Base-by-base conservation (phyloP, 2,329 filamentous ascomycete species). In the Periconia sp. region DNA sequence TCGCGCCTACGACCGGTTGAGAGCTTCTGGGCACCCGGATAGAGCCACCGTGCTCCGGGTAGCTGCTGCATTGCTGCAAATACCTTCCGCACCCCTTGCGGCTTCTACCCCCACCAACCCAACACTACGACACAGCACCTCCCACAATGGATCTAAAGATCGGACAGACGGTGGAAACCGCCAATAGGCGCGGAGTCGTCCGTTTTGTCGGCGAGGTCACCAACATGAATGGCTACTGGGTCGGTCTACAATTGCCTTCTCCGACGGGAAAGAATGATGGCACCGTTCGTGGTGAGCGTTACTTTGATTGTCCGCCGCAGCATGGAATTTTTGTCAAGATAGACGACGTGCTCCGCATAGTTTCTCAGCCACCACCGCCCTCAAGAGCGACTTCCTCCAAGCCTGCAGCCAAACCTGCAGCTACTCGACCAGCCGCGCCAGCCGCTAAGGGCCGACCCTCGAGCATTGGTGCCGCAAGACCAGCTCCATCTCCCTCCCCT, bases 251-350 rank as follows among this genome's bases (percentile, higher is more conserved):
- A 75, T 81, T 97, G 43, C 85, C 90, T 36, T 86, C 89, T 37
- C 78, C 85, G 39, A 83, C 81, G 16, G 92, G 92, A 22, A 97
- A 97, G 76, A 96, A 97, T 60, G 89, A 97, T 79, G 92, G 92
- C 54, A 86, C 88, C 42, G 89, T 96, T 34, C 82, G 92, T 69
- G 91, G 90, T 50, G 82, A 89, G 64, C 79, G 89, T 19, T 97
- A 96, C 68, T 97, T 96, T 59, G 84, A 92, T 36, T 97, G 92
- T 57, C 68, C 78, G 35, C 72, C 76, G 31, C 72, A 80, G 66
- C 71, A 86, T 81, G 83, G 89, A 78, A 94, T 99, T 83, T 97
- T 99, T 62, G 82, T 96, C 41, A 83, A 89, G 50, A 85, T 89
- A 21, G 74, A 81, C 40, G 86, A 86, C 44, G 77, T 94, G 36